phyloP scores from a whole-genome alignment of 2,329 filamentous ascomycete species.

The Hypomyces perniciosus region DNA sequence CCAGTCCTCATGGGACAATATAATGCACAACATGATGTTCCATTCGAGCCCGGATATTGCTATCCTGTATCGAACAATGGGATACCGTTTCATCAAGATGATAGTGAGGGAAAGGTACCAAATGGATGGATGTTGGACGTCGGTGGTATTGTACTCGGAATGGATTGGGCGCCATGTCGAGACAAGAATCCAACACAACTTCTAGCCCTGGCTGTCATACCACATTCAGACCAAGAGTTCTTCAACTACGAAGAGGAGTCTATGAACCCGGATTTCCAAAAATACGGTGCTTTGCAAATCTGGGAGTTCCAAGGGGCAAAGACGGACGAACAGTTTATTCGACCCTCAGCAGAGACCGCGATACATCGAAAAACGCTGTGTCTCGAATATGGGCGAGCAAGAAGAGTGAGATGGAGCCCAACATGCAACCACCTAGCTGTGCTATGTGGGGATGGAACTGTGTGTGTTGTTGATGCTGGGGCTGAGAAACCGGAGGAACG shows the following conservation, averaged over 20 bases:
- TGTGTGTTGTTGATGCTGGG: conserved; percentile 39
- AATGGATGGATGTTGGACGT: conserved; percentile 50
- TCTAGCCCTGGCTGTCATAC: conserved; percentile 46
- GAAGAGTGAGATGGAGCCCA: conserved; percentile 49
- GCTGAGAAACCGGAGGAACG: conserved; percentile 24
- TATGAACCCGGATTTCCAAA: conserved; percentile 31
- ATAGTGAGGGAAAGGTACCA: conserved; percentile 18
- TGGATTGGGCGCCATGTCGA: conserved; percentile 45
- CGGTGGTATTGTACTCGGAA: conserved; percentile 45
- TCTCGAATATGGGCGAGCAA: conserved; percentile 45
- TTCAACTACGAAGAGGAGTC: conserved; percentile 34
- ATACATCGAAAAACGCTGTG: conserved; percentile 40
- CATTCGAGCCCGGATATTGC: conserved; percentile 22
- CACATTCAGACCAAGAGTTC: conserved; percentile 44
- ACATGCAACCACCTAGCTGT: conserved; percentile 42
- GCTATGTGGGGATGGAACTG: conserved; percentile 45
- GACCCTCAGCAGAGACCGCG: conserved; percentile 31
- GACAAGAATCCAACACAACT: conserved; percentile 36
- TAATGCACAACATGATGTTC: conserved; percentile 24
- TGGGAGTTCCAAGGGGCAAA: conserved; percentile 40
- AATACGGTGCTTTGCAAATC: conserved; percentile 45
- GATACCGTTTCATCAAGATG: conserved; percentile 24
- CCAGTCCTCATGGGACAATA: conserved; percentile 30
- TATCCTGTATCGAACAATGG: conserved; percentile 24
- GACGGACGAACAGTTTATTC: conserved; percentile 24